A percentile compares a stretch with the other conserved stretches of the same genome.
phyloP scores from a whole-genome alignment of 306 rosid genomes.

The Cucumis cinereus region DNA sequence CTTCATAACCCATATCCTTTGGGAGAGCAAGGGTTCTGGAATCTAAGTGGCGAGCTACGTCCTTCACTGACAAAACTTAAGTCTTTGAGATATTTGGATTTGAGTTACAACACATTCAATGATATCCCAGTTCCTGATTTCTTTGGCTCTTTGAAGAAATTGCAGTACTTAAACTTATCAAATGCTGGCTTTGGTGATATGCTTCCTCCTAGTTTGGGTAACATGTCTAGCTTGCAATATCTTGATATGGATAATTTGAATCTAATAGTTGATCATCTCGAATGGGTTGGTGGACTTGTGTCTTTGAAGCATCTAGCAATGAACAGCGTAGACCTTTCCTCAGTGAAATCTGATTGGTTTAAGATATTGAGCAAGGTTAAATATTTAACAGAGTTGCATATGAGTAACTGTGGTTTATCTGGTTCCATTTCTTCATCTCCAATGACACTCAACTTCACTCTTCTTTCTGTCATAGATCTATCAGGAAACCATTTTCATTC shows the following conservation, averaged over 20 bases:
- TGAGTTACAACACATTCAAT: conserved; percentile 29
- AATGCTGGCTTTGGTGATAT: conserved; percentile 19
- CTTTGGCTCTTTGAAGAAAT: conserved; percentile 23
- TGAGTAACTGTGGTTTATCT: conserved; percentile 4
- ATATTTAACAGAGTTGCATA: conserved; percentile 22
- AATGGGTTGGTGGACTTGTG: conserved; percentile 23
- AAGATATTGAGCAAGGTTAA: conserved; percentile 12
- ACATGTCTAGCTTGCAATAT: conserved; percentile 22
- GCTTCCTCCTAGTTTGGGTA: conserved; percentile 24
- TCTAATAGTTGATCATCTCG: conserved; percentile 9
- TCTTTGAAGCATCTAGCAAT: conserved; percentile 28
- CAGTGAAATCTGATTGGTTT: conserved; percentile 18
- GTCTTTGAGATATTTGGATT: conserved; percentile 28
- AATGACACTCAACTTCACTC: conserved; percentile 18
- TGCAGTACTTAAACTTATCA: conserved; percentile 33
- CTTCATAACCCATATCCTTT: conserved; percentile 20
- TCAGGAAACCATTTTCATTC: conserved; percentile 12
- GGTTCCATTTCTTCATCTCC: conserved; percentile 19
- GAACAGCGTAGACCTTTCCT: conserved; percentile 25
- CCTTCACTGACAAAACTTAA: conserved; percentile 25
- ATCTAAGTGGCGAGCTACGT: conserved; percentile 28
- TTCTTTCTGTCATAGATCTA: conserved; percentile 25
- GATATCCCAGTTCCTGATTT: conserved; percentile 16
- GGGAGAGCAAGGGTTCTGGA: conserved; percentile 14
- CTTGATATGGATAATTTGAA: conserved; percentile 13